Conservation (phyloP, 1,284 basidiomycete genomes). For the Naganishia albida region DNA sequence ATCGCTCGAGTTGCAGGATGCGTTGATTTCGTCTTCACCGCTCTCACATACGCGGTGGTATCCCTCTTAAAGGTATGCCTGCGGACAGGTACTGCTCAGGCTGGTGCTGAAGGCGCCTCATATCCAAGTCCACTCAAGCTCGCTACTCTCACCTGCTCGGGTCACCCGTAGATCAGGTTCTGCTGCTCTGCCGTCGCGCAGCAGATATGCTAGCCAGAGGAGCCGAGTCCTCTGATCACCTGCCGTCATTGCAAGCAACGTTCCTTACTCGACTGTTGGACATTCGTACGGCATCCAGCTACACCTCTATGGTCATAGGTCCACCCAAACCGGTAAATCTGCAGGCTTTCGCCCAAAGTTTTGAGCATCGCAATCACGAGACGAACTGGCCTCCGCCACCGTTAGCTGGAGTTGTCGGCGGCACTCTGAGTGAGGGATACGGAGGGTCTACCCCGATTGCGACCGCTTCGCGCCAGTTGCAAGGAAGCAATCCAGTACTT, state of each 20-base stretch:
- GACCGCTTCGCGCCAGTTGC: too few species aligned
- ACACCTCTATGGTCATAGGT: constrained; percentile 10
- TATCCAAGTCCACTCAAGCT: constrained; percentile 30
- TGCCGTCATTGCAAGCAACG: constrained; percentile 37
- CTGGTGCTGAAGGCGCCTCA: too few species aligned
- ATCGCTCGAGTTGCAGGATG: constrained; percentile 13
- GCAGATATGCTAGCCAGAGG: constrained; percentile 41
- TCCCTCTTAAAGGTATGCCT: constrained; percentile 38
- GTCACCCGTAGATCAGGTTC: constrained; percentile 13
- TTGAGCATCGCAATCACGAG: constrained; percentile 18
- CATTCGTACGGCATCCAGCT: constrained; percentile 17
- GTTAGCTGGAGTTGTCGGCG: background rate
- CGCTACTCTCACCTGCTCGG: constrained; percentile 13
- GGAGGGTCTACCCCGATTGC: background rate
- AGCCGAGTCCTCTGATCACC: constrained; percentile 37
- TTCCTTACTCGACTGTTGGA: constrained; percentile 33
- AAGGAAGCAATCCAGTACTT: background rate
- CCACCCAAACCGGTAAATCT: constrained; percentile 22
- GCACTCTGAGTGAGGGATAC: background rate
- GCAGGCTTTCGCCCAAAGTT: constrained; percentile 22
- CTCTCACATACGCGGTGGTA: constrained; percentile 42
- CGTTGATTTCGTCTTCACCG: constrained; percentile 42
- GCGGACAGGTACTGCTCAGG: too few species aligned
- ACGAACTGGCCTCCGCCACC: constrained; percentile 27
- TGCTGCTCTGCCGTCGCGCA: constrained; percentile 33